Base-by-base conservation (phyloP, 2,329 filamentous ascomycete species). In the Colletotrichum navitas region DNA sequence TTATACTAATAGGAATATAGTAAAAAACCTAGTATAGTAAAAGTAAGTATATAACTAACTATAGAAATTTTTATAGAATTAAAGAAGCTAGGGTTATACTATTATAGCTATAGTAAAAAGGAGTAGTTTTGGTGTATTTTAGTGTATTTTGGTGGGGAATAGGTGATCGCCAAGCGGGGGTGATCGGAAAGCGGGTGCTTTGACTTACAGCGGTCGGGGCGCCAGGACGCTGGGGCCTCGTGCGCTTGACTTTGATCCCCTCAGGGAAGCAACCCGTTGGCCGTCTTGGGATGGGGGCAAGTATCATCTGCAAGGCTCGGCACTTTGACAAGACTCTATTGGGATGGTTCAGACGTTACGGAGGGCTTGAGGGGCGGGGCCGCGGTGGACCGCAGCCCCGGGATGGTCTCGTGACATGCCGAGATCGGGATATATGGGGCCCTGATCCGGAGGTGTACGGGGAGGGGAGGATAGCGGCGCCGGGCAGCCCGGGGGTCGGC, bases 301-400 rank as follows among this genome's bases (percentile, higher is more conserved):
- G 68, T 66, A 62, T 54, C 45, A 68, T 36, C 69, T 71, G 69
- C 69, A 71, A 69, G 65, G 65, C 63, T 71, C 69, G 69, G 69
- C 69, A 71, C 69, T 71, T 68, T 64, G 69, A 63, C 63, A 43
- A 63, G 54, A 68, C 36, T 51, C 39, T 54, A 7, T 60, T 45
- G 34, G 8, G 41, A 7, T 55, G 39, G 43, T 68, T 64, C 65
- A 55, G 65, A 68, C 11, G 65, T 21, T 26, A 32, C 14, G 24
- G 47, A 16, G 14, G 45, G 45, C 24, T n/a, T 18, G 54, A 14
- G 45, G 18, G 18, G 18, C 10, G 39, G 58, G 59, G 26, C 21
- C 10, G 36, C 12, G 43, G 32, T 4, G 29, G 36, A 24, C 26
- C n/a, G 41, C 32, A 21, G 26, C 24, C 4, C 6, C 36, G 49